phyloP scores from a whole-genome alignment of 495 filamentous ascomycete genomes.

The Bathelium albidoporum region DNA sequence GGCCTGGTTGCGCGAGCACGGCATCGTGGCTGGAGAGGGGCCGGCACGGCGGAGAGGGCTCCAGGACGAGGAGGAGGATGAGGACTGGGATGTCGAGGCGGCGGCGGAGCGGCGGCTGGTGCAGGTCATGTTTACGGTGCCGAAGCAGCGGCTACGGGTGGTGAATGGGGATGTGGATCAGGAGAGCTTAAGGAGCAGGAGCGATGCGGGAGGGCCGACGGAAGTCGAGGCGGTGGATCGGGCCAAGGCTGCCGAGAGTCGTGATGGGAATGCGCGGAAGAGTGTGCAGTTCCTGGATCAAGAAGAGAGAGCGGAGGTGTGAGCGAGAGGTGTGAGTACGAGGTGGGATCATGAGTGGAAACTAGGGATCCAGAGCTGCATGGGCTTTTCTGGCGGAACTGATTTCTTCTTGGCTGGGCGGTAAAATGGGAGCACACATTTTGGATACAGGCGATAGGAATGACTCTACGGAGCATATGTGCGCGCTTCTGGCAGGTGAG shows the following conservation, averaged over 20 bases:
- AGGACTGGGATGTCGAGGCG: conserved; percentile 84
- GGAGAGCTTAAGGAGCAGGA: conserved; percentile 34
- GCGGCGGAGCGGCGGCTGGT: conserved; percentile 71
- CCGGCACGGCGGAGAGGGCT: background rate
- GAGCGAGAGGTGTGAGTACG: no score
- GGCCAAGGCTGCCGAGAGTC: background rate
- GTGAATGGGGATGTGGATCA: conserved; percentile 57
- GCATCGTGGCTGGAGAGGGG: conserved; percentile 7
- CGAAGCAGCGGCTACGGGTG: conserved; percentile 70
- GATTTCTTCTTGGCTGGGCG: background rate
- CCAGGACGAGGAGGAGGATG: conserved; percentile 38
- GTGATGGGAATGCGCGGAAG: no score
- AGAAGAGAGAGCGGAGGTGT: no score
- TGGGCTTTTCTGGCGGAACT: background rate
- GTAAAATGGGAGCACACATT: background rate
- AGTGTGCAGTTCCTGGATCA: no score
- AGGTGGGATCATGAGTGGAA: no score
- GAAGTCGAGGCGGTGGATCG: background rate
- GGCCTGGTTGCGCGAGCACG: conserved; percentile 12
- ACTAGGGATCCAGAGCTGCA: no score
- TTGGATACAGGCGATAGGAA: background rate
- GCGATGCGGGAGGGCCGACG: conserved; percentile 14
- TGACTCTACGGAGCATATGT: conserved; percentile 1
- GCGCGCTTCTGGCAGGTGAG: background rate
- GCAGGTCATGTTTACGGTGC: conserved; percentile 90